Evolutionary conservation across 495 filamentous ascomycete species (phyloP).

Genomic region (Tuber aestivum): DNA sequence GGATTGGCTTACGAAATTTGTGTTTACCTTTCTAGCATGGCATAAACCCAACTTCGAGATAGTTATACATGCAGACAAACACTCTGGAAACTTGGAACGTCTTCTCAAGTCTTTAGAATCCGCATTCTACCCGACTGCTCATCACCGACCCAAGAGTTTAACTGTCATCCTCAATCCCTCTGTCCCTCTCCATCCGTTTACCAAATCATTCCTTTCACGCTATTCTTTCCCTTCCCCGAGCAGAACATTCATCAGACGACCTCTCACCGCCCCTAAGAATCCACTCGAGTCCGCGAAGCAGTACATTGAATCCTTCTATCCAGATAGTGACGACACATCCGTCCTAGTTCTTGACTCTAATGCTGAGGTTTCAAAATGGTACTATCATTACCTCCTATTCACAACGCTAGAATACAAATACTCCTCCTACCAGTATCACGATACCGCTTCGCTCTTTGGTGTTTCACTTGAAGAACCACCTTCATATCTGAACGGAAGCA

Average conservation of each 20-base stretch:
- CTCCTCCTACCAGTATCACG: conserved; percentile 46
- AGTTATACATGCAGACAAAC: conserved; percentile 55
- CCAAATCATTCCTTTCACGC: conserved; percentile 50
- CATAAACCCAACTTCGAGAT: conserved; percentile 57
- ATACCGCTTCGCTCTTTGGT: conserved; percentile 49
- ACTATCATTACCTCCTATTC: conserved; percentile 62
- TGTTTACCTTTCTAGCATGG: conserved; percentile 46
- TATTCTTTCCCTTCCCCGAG: conserved; percentile 51
- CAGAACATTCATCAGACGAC: conserved; percentile 52
- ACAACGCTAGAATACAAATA: conserved; percentile 57
- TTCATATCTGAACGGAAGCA: conserved; percentile 48
- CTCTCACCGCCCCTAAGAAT: conserved; percentile 42
- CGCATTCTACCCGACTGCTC: conserved; percentile 55
- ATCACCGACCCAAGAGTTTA: conserved; percentile 45
- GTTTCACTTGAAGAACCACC: conserved; percentile 59
- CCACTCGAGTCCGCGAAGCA: conserved; percentile 51
- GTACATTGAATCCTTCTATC: conserved; percentile 60
- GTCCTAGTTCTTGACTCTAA: conserved; percentile 60
- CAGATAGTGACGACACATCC: conserved; percentile 52
- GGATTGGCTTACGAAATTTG: conserved; percentile 14
- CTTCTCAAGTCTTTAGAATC: conserved; percentile 56
- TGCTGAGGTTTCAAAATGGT: conserved; percentile 58
- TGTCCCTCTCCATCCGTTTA: conserved; percentile 49
- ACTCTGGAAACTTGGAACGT: conserved; percentile 56
- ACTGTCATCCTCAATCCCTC: conserved; percentile 60